Base-by-base conservation (phyloP, 495 filamentous ascomycete species). In the Venustampulla echinocandica region DNA sequence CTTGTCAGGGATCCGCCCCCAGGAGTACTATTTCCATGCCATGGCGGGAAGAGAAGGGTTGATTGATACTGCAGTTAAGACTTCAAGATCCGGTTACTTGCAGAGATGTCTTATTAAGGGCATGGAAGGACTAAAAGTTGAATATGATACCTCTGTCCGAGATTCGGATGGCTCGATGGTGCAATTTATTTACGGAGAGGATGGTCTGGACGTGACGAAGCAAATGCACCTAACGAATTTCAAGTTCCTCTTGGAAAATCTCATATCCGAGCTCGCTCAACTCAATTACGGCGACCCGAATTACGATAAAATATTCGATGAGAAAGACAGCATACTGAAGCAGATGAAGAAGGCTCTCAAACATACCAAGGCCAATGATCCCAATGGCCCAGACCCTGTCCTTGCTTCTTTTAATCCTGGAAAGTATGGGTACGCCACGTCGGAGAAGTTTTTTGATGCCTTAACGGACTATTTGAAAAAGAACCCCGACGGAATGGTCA, bases 1-100 rank as follows among this genome's bases (percentile, higher is more conserved):
- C 76, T 86, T 99, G 76, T 97, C 93, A 13, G 93, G 93, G 44
- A 85, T 99, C 47, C 81, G 90, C 46, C 93, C 93, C 20, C 93
- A 99, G 61, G 93, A 97, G 62, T 97, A 93, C 64, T 99, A 87
- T 66, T 99, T 99, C 76, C 93, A 99, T 77, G 86, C 90, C 60
- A 99, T 99, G 93, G 90, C 90, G 56, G 93, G 93, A 61, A 80
- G 93, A 65, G 93, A 99, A 71, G 93, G 93, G 70, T 71, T 99
- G 55, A 97, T 99, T 66, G 93, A 99, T 76, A 99, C 93, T 32
- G 93, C 93, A 46, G 93, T 99, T 55, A 99, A 99, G 69, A 99
- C 93, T 3, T 90, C 89, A 28, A 78, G 90, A 54, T 96, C 90
- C 28, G 93, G 93, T 56, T 99, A 99, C 60, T 67, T 99, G 49